Evolutionary conservation across 139 green algal genomes (phyloP).

Genomic region (Protoeuglena noctilucae): DNA sequence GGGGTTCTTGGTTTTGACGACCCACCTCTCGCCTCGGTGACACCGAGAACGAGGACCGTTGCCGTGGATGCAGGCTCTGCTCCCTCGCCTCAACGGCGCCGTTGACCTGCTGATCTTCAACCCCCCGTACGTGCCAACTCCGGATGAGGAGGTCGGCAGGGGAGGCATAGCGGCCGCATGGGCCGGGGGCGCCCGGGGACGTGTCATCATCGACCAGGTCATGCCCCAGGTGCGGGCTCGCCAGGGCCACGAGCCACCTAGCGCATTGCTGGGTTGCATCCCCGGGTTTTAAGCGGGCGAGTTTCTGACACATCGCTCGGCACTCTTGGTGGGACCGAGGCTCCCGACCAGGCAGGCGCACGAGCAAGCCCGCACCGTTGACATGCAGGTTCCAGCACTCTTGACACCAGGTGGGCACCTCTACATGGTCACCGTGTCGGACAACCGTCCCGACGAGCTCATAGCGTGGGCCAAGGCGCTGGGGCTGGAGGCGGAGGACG

Average conservation of each 20-base stretch:
- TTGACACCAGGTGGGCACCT: not conserved
- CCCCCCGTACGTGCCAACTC: conserved; percentile 90
- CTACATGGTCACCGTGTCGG: not conserved
- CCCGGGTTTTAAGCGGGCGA: too few species aligned
- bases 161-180: conserved; percentile 56
- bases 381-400: too few species aligned
- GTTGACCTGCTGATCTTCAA: conserved; percentile 79
- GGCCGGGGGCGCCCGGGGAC: conserved; percentile 60
- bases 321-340: too few species aligned
- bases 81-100: conserved; percentile 3
- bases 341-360: too few species aligned
- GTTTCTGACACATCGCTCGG: too few species aligned
- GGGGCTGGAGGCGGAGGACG: not conserved
- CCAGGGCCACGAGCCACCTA: too few species aligned
- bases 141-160: conserved; percentile 58
- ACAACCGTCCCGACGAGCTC: not conserved
- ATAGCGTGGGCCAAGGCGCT: not conserved
- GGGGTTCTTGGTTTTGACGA: too few species aligned
- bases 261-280: too few species aligned
- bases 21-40: not conserved
- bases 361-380: too few species aligned
- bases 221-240: conserved; percentile 33
- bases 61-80: not conserved
- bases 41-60: not conserved
- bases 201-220: conserved; percentile 65